Conservation (phyloP, 768 basidiomycete species). For the Leccinum uliginosum region DNA sequence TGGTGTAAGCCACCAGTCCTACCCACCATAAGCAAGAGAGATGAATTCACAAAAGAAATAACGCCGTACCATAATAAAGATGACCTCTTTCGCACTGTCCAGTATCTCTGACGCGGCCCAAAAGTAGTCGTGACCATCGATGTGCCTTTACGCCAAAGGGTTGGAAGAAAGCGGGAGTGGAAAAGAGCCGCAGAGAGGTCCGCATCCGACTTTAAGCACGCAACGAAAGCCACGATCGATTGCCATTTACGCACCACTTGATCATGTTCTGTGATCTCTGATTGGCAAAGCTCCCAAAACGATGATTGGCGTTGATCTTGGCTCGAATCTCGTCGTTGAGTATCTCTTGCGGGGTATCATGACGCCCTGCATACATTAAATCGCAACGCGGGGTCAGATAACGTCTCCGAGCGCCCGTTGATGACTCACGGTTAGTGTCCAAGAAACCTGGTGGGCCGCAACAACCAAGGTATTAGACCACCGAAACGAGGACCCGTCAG, state of each 20-base stretch:
- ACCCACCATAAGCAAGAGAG: background rate
- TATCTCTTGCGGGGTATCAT: constrained; percentile 74
- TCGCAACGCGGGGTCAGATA: constrained; percentile 2
- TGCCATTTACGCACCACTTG: constrained; percentile 60
- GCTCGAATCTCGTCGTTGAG: constrained; percentile 65
- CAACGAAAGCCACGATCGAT: background rate
- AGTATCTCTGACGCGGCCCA: constrained; percentile 90
- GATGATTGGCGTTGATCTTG: constrained; percentile 73
- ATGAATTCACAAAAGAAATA: background rate
- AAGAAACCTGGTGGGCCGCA: constrained; percentile 26
- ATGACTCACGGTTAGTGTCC: constrained; percentile 31
- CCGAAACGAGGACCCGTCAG: background rate
- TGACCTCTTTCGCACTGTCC: constrained; percentile 74
- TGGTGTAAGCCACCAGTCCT: constrained; percentile 95
- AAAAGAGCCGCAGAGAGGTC: background rate
- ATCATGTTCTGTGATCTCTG: constrained; percentile 66
- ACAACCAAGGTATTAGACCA: background rate
- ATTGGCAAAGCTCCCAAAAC: constrained; percentile 81
- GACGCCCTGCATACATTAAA: constrained; percentile 41
- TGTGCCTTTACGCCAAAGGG: constrained; percentile 49
- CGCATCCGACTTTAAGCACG: background rate
- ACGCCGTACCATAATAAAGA: constrained; percentile 80
- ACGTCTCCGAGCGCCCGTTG: background rate
- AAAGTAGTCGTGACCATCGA: constrained; percentile 97
- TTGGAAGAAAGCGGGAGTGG: background rate